Evolutionary conservation across 2,329 filamentous ascomycete species (phyloP).

Genomic region (Cladosporium sp.): DNA sequence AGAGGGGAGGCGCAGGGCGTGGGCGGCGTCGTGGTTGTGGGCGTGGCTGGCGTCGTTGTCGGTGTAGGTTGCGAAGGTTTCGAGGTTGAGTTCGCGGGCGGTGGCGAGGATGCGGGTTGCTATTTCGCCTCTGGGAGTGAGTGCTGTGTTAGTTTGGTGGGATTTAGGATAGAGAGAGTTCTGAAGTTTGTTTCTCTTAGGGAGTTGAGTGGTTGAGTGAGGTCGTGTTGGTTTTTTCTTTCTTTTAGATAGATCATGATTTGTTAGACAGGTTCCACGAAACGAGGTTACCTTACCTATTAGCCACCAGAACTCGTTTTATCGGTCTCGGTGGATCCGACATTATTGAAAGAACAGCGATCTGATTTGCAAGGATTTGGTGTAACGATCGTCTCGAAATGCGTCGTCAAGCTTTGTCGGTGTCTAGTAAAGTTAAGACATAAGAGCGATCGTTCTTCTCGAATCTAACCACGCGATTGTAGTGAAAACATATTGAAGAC

Average conservation of each 20-base stretch:
- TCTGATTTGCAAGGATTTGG: background rate
- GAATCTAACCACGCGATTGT: background rate
- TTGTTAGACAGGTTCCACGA: background rate
- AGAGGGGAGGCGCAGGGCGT: slow-evolving; percentile 53
- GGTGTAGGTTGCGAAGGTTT: slow-evolving; percentile 59
- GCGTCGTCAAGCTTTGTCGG: background rate
- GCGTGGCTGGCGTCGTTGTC: slow-evolving; percentile 55
- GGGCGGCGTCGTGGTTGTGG: slow-evolving; percentile 48
- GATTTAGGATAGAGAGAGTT: background rate
- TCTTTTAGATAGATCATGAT: background rate
- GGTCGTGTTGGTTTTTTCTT: background rate
- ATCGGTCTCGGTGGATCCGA: slow-evolving; percentile 26
- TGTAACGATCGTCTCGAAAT: background rate
- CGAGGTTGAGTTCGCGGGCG: slow-evolving; percentile 58
- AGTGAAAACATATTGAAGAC: background rate
- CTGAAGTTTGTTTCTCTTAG: background rate
- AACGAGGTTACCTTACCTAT: slow-evolving; percentile 26
- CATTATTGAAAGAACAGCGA: background rate
- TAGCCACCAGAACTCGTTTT: slow-evolving; percentile 33
- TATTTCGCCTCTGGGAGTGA: slow-evolving; percentile 60
- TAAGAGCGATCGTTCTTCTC: background rate
- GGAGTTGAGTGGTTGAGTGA: background rate
- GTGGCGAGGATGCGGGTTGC: slow-evolving; percentile 61
- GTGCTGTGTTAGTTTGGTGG: background rate
- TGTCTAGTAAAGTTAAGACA: background rate